Evolutionary conservation across 2,329 filamentous ascomycete genomes (phyloP).

Genomic region (Fusarium sp.): DNA sequence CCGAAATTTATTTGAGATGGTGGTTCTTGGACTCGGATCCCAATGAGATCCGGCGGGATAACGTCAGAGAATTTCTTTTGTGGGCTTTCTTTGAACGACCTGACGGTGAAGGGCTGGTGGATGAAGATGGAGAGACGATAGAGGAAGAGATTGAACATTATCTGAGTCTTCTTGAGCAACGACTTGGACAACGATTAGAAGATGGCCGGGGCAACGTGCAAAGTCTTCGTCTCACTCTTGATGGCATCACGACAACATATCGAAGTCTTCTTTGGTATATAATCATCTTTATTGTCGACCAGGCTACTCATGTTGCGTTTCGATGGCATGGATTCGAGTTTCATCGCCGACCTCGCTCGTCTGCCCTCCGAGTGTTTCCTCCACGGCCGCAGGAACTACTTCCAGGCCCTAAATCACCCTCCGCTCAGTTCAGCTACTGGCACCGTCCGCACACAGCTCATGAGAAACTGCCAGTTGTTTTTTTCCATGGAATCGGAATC

Average conservation of each 20-base stretch:
- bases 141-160: slow-evolving; percentile 62
- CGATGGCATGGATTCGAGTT: slow-evolving; percentile 66
- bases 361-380: slow-evolving; percentile 66
- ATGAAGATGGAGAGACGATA: slow-evolving; percentile 52
- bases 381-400: slow-evolving; percentile 67
- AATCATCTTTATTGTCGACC: slow-evolving; percentile 69
- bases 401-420: slow-evolving; percentile 63
- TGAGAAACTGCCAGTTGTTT: slow-evolving; percentile 71
- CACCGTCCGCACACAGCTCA: slow-evolving; percentile 70
- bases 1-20: slow-evolving; percentile 69
- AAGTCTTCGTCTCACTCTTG: slow-evolving; percentile 76
- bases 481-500: slow-evolving; percentile 80
- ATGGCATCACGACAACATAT: slow-evolving; percentile 73
- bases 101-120: slow-evolving; percentile 37
- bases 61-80: slow-evolving; percentile 75
- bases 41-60: slow-evolving; percentile 75
- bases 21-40: slow-evolving; percentile 77
- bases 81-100: slow-evolving; percentile 76
- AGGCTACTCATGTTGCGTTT: slow-evolving; percentile 64
- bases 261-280: slow-evolving; percentile 76
- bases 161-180: slow-evolving; percentile 67
- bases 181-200: slow-evolving; percentile 65
- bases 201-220: slow-evolving; percentile 70
- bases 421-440: slow-evolving; percentile 73
- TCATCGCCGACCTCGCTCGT: slow-evolving; percentile 57